phyloP scores from a whole-genome alignment of 2,329 filamentous ascomycete species.

The Chaetomium strumarium region DNA sequence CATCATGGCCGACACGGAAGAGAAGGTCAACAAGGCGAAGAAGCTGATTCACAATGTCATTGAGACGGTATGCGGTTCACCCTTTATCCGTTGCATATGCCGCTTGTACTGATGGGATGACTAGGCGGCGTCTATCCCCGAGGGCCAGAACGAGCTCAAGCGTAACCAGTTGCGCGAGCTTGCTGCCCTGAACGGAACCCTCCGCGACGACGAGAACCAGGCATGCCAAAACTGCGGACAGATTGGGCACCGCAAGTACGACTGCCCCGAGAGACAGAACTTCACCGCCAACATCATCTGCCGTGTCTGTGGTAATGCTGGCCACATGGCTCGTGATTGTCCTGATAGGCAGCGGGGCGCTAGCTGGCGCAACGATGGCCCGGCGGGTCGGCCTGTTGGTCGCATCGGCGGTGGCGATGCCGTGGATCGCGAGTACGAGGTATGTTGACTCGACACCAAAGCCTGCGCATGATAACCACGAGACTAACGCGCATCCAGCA shows the following conservation, averaged over 20 bases:
- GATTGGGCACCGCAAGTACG: constrained; percentile 98
- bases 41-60: constrained; percentile 98
- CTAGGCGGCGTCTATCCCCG: constrained; percentile 94
- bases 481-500: constrained; percentile 54
- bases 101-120: constrained; percentile 22
- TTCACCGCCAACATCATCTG: constrained; percentile 99
- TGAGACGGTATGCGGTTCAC: constrained; percentile 73
- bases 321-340: constrained; percentile 97
- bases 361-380: constrained; percentile 81
- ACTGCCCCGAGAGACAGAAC: constrained; percentile 95
- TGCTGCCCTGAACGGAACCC: constrained; percentile 94
- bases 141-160: constrained; percentile 98
- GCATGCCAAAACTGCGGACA: constrained; percentile 99
- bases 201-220: constrained; percentile 98
- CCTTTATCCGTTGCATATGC: not conserved
- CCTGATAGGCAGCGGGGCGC: constrained; percentile 86
- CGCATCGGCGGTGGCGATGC: constrained; percentile 69
- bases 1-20: constrained; percentile 99
- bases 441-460: constrained; percentile 40
- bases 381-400: constrained; percentile 50
- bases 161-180: constrained; percentile 97
- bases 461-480: not conserved
- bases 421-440: constrained; percentile 91
- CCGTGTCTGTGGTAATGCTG: constrained; percentile 94
- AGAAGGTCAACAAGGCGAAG: constrained; percentile 99